phyloP scores from a whole-genome alignment of 768 basidiomycete species.

The Boletus sp. region DNA sequence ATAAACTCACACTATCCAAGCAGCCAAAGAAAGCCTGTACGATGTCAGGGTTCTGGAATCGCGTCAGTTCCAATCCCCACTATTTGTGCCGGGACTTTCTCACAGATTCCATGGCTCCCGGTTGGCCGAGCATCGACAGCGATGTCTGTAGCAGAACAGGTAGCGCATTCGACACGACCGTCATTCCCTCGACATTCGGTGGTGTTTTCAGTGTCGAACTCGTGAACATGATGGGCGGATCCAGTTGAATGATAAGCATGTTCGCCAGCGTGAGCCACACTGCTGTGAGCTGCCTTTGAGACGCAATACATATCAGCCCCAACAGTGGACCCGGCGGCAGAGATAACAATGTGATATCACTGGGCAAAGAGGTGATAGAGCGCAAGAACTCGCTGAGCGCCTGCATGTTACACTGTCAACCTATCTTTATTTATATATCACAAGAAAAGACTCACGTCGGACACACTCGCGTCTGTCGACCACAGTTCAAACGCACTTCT shows the following conservation, averaged over 20 bases:
- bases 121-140: conserved; percentile 48
- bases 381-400: conserved; percentile 81
- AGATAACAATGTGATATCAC: conserved; percentile 74
- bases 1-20: conserved; percentile 61
- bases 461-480: conserved; percentile 74
- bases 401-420: conserved; percentile 35
- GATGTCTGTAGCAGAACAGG: conserved; percentile 58
- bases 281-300: conserved; percentile 68
- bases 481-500: conserved; percentile 65
- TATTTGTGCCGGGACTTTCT: conserved; percentile 22
- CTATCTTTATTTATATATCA: background rate
- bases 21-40: conserved; percentile 87
- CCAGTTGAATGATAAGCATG: conserved; percentile 78
- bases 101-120: conserved; percentile 70
- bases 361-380: conserved; percentile 77
- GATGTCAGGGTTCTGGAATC: conserved; percentile 78
- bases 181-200: conserved; percentile 53
- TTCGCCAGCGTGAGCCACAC: conserved; percentile 83
- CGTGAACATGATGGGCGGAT: conserved; percentile 54
- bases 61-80: conserved; percentile 5
- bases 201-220: conserved; percentile 44
- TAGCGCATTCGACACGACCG: conserved; percentile 52
- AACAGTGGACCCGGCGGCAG: conserved; percentile 78
- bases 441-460: conserved; percentile 54
- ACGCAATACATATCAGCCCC: conserved; percentile 71